Conservation (phyloP, 805 yeast species). For the Soucietia sequanensis region DNA sequence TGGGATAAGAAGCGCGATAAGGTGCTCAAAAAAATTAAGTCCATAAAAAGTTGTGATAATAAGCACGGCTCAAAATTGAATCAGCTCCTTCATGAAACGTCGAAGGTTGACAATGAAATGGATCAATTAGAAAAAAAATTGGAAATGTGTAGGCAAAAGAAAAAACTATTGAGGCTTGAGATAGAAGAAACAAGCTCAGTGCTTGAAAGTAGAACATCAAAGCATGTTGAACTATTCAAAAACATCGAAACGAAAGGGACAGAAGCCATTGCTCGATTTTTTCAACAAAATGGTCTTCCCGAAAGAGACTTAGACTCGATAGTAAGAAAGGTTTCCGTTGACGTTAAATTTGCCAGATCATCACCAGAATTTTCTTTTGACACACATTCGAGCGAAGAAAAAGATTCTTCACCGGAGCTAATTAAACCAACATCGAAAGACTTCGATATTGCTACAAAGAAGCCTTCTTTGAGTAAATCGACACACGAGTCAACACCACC, state of each 20-base stretch:
- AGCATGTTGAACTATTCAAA: conserved; percentile 40
- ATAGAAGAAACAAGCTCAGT: conserved; percentile 48
- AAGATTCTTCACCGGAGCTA: not conserved
- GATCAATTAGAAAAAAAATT: conserved; percentile 35
- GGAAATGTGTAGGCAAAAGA: conserved; percentile 29
- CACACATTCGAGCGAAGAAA: not conserved
- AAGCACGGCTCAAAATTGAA: conserved; percentile 43
- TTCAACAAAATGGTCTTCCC: conserved; percentile 22
- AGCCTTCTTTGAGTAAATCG: too few species aligned
- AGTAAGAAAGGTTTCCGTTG: conserved; percentile 19
- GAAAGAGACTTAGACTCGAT: conserved; percentile 15
- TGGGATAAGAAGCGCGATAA: conserved; percentile 42
- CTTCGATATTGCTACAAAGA: too few species aligned
- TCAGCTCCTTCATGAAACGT: conserved; percentile 30
- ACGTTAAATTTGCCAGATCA: conserved; percentile 21
- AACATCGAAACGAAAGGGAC: conserved; percentile 39
- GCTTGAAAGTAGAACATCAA: conserved; percentile 47
- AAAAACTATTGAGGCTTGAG: conserved; percentile 33
- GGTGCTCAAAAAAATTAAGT: conserved; percentile 33
- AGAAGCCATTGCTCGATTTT: conserved; percentile 26
- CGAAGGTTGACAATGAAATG: conserved; percentile 38
- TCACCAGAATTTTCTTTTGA: not conserved
- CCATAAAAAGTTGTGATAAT: conserved; percentile 39
- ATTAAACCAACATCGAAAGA: too few species aligned
- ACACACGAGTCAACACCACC: not conserved